Conservation (phyloP, 2,329 filamentous ascomycete species). For the Aspergillus ibericus region DNA sequence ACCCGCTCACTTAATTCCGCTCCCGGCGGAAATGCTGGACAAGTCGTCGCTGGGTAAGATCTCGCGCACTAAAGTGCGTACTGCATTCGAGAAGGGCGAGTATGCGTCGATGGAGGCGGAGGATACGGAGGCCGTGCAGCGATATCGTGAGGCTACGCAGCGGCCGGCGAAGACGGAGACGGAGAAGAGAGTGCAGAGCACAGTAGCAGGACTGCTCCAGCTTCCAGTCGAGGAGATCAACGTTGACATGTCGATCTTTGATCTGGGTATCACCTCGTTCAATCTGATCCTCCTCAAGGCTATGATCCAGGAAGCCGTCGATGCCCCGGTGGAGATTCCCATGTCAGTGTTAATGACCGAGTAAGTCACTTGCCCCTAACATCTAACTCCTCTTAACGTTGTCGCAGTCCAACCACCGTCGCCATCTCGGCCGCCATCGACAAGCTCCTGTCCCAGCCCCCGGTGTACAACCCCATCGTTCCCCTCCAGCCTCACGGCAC, state of each 20-base stretch:
- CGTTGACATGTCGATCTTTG: conserved; percentile 4
- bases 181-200: not conserved
- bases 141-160: not conserved
- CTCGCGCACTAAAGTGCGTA: conserved; percentile 17
- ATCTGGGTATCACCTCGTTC: not conserved
- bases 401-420: not conserved
- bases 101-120: not conserved
- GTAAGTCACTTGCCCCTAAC: not conserved
- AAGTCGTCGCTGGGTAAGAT: conserved; percentile 18
- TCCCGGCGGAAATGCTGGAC: conserved; percentile 6
- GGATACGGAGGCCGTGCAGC: not conserved
- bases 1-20: conserved; percentile 9
- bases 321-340: not conserved
- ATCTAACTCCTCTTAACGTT: not conserved
- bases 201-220: conserved; percentile 8
- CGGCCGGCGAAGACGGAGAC: not conserved
- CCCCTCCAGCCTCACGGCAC: conserved; percentile 24
- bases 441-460: not conserved
- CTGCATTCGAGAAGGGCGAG: conserved; percentile 35
- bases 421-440: not conserved
- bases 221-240: conserved; percentile 13
- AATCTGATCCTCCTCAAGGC: not conserved
- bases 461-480: conserved; percentile 23
- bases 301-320: not conserved
- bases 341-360: not conserved